A percentile compares a stretch with the other conserved stretches of the same genome.
These are phyloP conservation scores for Entamoeba invadens DNA, from an alignment of 208 protist genomes.

Conservation along the genomic window DNA sequence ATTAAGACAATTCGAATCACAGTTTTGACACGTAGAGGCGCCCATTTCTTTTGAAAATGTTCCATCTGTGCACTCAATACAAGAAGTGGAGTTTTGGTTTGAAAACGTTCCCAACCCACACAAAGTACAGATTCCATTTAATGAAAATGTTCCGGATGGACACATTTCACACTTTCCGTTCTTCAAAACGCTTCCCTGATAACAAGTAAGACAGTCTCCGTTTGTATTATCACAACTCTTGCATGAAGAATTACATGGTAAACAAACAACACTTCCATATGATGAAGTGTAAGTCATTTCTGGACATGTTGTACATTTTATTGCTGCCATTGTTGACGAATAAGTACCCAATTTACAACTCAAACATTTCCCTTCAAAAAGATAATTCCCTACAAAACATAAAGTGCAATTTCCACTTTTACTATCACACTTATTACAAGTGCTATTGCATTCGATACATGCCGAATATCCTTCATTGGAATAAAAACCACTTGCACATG, in stretches of 20 bases:
- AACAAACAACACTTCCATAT: background rate
- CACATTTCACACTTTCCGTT: background rate
- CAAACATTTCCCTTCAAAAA: background rate
- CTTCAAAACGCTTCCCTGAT: background rate
- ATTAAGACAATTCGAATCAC: background rate
- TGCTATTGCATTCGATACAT: no score
- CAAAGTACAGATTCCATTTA: background rate
- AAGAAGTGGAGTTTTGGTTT: background rate
- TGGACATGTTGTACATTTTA: background rate
- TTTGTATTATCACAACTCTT: background rate
- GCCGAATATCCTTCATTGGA: no score
- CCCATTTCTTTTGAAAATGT: background rate
- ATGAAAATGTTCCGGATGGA: background rate
- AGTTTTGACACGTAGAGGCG: background rate
- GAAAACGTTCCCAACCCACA: background rate
- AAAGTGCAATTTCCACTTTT: no score
- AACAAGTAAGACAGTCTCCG: background rate
- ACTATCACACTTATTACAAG: no score
- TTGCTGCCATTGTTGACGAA: background rate
- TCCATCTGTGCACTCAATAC: background rate
- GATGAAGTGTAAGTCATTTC: background rate
- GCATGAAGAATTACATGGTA: no score
- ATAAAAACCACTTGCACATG: no score
- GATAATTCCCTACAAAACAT: no score
- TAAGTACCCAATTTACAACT: background rate